Conservation (phyloP, 140 eudicot genomes). For the Erigeron philadelphicus region DNA sequence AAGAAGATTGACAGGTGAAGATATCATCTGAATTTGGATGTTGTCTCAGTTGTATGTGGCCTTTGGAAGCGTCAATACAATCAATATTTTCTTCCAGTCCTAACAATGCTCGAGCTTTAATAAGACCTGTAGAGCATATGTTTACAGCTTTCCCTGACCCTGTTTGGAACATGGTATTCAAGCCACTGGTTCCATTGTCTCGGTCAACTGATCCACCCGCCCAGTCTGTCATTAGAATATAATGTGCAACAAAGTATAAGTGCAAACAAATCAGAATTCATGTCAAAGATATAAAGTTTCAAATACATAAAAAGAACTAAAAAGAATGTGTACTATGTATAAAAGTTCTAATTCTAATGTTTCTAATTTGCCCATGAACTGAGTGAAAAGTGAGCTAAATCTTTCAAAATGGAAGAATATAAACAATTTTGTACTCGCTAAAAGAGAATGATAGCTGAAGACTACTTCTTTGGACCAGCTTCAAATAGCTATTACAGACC, state of each 20-base stretch:
- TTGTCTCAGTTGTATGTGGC: constrained; percentile 25
- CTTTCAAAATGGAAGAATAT: neutral
- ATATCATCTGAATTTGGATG: constrained; percentile 26
- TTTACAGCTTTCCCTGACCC: constrained; percentile 77
- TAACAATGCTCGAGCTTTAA: constrained; percentile 64
- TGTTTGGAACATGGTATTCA: constrained; percentile 72
- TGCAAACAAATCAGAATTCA: neutral
- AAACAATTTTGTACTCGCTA: neutral
- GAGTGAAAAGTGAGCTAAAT: neutral
- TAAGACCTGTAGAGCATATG: constrained; percentile 60
- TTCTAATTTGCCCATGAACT: neutral
- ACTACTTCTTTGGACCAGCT: neutral
- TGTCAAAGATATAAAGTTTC: constrained; percentile 13
- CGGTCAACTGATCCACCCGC: constrained; percentile 41
- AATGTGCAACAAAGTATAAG: too few species aligned
- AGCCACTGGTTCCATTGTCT: constrained; percentile 34
- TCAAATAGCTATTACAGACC: neutral
- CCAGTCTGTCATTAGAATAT: constrained; percentile 15
- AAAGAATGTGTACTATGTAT: neutral
- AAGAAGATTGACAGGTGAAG: constrained; percentile 21
- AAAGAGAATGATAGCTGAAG: neutral
- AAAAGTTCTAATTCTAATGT: neutral
- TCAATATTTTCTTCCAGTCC: constrained; percentile 49
- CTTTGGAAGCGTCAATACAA: constrained; percentile 30
- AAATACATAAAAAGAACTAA: neutral